Evolutionary conservation across 1,284 basidiomycete species (phyloP).

Genomic region (Trametes hirsuta): DNA sequence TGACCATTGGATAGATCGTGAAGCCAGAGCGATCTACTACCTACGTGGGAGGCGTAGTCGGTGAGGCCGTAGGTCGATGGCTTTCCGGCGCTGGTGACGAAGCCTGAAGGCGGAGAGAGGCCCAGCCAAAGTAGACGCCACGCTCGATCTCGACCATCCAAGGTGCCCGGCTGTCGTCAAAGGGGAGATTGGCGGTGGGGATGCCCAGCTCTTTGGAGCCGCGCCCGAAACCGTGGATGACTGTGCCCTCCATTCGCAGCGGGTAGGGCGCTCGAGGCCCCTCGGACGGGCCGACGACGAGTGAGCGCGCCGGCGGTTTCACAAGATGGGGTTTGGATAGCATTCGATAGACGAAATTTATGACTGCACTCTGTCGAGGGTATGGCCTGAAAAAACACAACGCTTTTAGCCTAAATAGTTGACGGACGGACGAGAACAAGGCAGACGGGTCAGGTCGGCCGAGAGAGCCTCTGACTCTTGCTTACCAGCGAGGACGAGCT

Average conservation of each 20-base stretch:
- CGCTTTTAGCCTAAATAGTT: too few species aligned
- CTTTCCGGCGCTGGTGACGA: not conserved
- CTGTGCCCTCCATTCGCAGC: not conserved
- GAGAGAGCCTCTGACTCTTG: too few species aligned
- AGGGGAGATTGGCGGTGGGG: not conserved
- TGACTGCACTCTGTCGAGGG: too few species aligned
- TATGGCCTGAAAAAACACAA: too few species aligned
- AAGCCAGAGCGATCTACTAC: too few species aligned
- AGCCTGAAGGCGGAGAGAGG: not conserved
- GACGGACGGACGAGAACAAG: too few species aligned
- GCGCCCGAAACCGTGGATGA: not conserved
- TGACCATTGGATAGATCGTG: not conserved
- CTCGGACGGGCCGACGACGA: not conserved
- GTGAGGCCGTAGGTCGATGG: not conserved
- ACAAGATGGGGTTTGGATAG: not conserved
- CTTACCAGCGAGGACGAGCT: too few species aligned
- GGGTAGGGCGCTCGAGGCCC: not conserved
- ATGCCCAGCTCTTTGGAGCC: not conserved
- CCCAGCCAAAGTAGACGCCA: not conserved
- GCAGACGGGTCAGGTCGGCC: too few species aligned
- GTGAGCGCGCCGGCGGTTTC: not conserved
- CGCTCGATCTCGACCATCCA: not conserved
- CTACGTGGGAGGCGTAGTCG: not conserved
- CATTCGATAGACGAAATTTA: too few species aligned
- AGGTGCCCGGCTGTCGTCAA: not conserved